A percentile compares a stretch with the other conserved stretches of the same genome.
phyloP scores from a whole-genome alignment of 2,329 filamentous ascomycete species.

The Cercospora sp. region DNA sequence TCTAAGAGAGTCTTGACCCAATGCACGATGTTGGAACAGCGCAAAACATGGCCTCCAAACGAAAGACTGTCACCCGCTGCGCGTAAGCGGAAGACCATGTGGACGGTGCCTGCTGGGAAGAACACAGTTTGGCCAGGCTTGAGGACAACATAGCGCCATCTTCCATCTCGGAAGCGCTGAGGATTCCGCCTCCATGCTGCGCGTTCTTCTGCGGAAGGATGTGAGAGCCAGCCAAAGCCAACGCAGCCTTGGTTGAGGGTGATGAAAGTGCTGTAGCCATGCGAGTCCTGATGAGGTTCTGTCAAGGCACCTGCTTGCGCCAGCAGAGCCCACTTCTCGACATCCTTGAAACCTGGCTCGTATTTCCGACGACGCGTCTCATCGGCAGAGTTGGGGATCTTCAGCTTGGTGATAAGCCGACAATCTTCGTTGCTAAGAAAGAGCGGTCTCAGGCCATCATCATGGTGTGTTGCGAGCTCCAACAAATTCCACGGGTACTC shows the following conservation, averaged over 20 bases:
- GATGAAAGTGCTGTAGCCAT: conserved; percentile 40
- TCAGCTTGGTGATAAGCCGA: conserved; percentile 37
- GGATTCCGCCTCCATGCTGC: conserved; percentile 29
- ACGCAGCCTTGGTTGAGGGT: conserved; percentile 36
- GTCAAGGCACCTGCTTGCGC: conserved; percentile 39
- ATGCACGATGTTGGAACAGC: conserved; percentile 41
- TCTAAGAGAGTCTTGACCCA: conserved; percentile 50
- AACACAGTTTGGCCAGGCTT: conserved; percentile 37
- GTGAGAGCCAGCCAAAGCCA: conserved; percentile 38
- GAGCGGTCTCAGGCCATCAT: conserved; percentile 36
- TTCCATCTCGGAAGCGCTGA: conserved; percentile 26
- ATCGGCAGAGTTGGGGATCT: conserved; percentile 31
- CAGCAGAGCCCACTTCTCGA: conserved; percentile 39
- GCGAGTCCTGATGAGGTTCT: conserved; percentile 39
- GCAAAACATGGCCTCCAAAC: conserved; percentile 38
- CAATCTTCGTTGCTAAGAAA: conserved; percentile 38
- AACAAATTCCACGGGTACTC: conserved; percentile 37
- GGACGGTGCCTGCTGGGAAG: conserved; percentile 38
- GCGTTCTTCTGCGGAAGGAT: conserved; percentile 32
- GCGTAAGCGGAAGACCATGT: conserved; percentile 39
- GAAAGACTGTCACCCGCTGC: conserved; percentile 36
- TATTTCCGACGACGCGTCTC: conserved; percentile 33
- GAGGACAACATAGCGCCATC: conserved; percentile 37
- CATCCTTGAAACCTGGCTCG: conserved; percentile 36
- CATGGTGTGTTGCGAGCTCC: conserved; percentile 36